Conservation (phyloP, 257 asterid species). For the Echium plantagineum region DNA sequence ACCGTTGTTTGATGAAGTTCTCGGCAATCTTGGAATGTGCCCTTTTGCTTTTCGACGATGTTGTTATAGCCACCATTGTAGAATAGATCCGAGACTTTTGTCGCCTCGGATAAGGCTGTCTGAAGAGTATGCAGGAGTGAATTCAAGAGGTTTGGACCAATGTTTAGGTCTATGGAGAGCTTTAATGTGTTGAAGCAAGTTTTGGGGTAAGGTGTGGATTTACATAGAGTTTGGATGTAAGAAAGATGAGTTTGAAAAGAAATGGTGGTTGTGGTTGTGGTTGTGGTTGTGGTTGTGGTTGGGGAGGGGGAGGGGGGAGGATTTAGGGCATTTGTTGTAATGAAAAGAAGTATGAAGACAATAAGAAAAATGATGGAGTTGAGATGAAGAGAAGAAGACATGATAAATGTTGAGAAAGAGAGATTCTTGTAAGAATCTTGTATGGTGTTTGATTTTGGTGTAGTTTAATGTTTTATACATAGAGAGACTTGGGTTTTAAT, state of each 20-base stretch:
- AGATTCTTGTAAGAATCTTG: not conserved
- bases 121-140: conserved; percentile 46
- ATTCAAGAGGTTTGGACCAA: conserved; percentile 38
- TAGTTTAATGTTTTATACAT: not conserved
- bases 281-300: no score
- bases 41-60: conserved; percentile 52
- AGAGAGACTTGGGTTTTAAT: not conserved
- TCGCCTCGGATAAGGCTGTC: conserved; percentile 42
- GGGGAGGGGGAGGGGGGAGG: conserved; percentile 21
- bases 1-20: conserved; percentile 67
- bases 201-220: conserved; percentile 55
- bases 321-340: not conserved
- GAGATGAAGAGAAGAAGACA: conserved; percentile 5
- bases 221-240: conserved; percentile 30
- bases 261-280: conserved; percentile 10
- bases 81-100: conserved; percentile 35
- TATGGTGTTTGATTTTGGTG: not conserved
- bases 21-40: conserved; percentile 57
- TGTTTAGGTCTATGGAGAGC: conserved; percentile 46
- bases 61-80: conserved; percentile 17
- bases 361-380: conserved; percentile 2
- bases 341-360: conserved; percentile 5
- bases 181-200: conserved; percentile 47
- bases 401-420: not conserved
- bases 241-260: conserved; percentile 21